Conservation (phyloP, 345 rosid genomes). For the Angophora floribunda region DNA sequence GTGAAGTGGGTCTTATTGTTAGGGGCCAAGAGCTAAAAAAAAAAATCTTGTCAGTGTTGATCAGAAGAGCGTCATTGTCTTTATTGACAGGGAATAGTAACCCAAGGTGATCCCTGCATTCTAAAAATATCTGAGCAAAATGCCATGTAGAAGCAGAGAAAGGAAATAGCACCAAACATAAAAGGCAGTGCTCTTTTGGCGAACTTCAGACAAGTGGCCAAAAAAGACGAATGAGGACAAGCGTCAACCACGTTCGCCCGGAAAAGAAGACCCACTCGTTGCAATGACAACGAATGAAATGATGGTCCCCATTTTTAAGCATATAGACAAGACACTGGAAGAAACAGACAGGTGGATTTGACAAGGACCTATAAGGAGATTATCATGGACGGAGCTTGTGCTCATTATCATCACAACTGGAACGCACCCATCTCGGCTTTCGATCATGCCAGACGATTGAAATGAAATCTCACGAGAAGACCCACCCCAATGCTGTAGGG, state of each 20-base stretch:
- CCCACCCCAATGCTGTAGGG: background rate
- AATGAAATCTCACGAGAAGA: background rate
- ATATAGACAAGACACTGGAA: no score
- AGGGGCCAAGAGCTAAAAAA: background rate
- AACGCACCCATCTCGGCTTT: background rate
- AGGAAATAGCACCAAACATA: background rate
- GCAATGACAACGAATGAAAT: background rate
- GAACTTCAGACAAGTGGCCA: background rate
- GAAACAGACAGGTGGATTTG: background rate
- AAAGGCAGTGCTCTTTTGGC: background rate
- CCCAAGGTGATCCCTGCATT: background rate
- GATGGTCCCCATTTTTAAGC: background rate
- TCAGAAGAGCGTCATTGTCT: background rate
- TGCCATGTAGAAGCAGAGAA: background rate
- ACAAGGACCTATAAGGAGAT: background rate
- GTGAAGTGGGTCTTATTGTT: background rate
- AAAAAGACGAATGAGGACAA: background rate
- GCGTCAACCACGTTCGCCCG: background rate
- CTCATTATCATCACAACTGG: background rate
- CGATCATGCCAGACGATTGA: background rate
- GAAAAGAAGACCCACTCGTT: background rate
- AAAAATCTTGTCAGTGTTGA: background rate
- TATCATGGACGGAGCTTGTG: background rate
- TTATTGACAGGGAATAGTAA: background rate
- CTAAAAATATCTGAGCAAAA: background rate